Percentiles rank a stretch among this genome's conserved stretches.
Evolutionary conservation across 169 alveolate genomes (phyloP).

Genomic region (Plasmodium ovale): DNA sequence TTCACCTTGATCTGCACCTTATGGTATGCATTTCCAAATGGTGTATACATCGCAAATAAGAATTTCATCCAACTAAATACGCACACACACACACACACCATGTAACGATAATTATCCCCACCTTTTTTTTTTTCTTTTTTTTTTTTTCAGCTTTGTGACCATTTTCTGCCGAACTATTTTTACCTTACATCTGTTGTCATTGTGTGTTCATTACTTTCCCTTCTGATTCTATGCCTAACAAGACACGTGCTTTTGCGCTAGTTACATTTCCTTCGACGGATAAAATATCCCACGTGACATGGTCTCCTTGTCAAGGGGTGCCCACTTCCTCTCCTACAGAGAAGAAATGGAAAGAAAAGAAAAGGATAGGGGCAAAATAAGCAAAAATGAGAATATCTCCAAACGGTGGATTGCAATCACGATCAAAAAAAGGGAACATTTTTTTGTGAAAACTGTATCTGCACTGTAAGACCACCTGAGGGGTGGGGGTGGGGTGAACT

Average conservation of each 20-base stretch:
- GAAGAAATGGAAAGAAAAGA: slow-evolving; percentile 2
- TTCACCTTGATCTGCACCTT: slow-evolving; percentile 18
- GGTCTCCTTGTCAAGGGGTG: slow-evolving; percentile 21
- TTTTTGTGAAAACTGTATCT: too few species aligned
- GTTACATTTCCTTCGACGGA: slow-evolving; percentile 23
- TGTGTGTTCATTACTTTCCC: slow-evolving; percentile 1
- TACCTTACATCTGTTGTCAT: not conserved
- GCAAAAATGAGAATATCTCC: too few species aligned
- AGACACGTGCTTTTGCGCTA: slow-evolving; percentile 36
- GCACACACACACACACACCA: not conserved
- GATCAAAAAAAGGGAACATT: too few species aligned
- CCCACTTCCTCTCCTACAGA: slow-evolving; percentile 51
- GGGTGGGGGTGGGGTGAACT: too few species aligned
- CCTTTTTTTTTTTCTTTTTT: not conserved
- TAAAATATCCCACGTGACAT: slow-evolving; percentile 12
- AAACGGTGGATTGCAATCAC: too few species aligned
- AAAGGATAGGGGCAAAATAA: too few species aligned
- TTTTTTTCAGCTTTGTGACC: slow-evolving; percentile 56
- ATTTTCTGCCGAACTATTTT: slow-evolving; percentile 49
- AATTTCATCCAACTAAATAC: not conserved
- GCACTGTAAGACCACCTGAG: too few species aligned
- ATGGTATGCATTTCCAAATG: slow-evolving; percentile 22
- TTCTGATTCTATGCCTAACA: slow-evolving; percentile 24
- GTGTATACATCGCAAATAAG: not conserved
- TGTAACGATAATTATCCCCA: not conserved